Base-by-base conservation (phyloP, 192 early-diverging fungal species). In the Chytriomyces confervae region DNA sequence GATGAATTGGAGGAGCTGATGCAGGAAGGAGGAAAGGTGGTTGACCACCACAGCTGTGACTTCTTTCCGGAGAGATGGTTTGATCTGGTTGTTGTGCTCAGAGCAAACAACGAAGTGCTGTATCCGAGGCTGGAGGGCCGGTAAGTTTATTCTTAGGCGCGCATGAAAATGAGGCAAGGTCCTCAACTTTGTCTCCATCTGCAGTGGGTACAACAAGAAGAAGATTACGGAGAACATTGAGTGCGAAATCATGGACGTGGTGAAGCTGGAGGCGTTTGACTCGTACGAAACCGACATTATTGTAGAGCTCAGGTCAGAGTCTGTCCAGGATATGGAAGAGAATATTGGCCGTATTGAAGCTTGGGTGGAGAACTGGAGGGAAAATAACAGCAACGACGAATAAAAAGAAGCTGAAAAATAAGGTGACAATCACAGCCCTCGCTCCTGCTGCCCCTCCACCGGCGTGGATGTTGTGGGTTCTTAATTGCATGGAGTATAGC, bases 51-150 rank as follows among this genome's bases (percentile, higher is more conserved):
- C 81, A 92, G 94, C 7, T 96, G 94, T 77, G 97, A 93, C 48
- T 91, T 99, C 69, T 99, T 99, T 79, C 97, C 97, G 2, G 95
- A 99, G 87, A 86, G 95, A 62, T 98, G 95, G 95, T 98, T 99
- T 81, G 97, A 99, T 78, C 88, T 99, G 36, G 94, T 99, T 6
- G 88, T 99, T 66, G 95, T 97, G 2, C 87, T 99, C 61, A 85
- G 93, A 36, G 87, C 94, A 0, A 90, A 93, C 67, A 99, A 93
- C 62, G 80, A 77, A 66, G 83, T 90, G 18, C 86, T 99, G 62
- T 98, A 93, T 73, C 89, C 89, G 66, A 90, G 97, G 36, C 86
- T 99, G 77, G 88, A 91, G 66, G 85, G 85, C 44, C 88, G 95
- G 92, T 92, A 83, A 77, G 46, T 72, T 0, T 36, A n/a, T 0